These are phyloP conservation scores for Hyaloscypha bicolor DNA, from an alignment of 495 filamentous ascomycete species.

Conservation along the genomic window DNA sequence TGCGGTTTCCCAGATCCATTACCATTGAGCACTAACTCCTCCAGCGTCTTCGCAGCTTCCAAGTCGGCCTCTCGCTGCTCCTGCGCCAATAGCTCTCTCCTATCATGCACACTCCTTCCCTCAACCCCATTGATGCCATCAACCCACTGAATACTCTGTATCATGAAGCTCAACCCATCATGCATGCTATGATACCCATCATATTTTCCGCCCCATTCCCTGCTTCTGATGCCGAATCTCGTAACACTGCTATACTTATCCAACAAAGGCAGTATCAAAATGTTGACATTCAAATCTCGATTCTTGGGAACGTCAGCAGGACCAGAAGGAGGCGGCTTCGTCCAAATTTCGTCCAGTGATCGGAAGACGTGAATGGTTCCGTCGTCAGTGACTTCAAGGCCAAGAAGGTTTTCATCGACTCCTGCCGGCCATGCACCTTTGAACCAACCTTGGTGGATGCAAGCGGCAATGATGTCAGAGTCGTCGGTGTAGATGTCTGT, in stretches of 20 bases:
- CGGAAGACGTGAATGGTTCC: constrained; percentile 16
- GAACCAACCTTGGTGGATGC: constrained; percentile 92
- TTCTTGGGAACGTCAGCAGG: constrained; percentile 48
- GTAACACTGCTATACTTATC: constrained; percentile 74
- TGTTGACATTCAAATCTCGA: constrained; percentile 79
- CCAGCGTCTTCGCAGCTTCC: constrained; percentile 22
- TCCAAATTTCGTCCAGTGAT: constrained; percentile 21
- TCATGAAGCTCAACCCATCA: constrained; percentile 88
- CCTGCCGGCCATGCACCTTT: constrained; percentile 83
- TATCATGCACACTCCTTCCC: constrained; percentile 18
- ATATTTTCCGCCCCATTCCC: constrained; percentile 71
- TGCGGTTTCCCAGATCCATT: constrained; percentile 3
- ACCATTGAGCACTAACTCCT: constrained; percentile 15
- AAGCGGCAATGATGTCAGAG: constrained; percentile 88
- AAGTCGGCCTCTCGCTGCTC: constrained; percentile 25
- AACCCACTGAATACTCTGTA: constrained; percentile 77
- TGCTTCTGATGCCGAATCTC: constrained; percentile 76
- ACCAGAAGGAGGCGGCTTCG: constrained; percentile 29
- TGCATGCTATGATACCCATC: constrained; percentile 75
- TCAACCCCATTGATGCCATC: constrained; percentile 60
- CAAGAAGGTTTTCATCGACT: constrained; percentile 65
- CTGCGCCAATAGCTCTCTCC: constrained; percentile 23
- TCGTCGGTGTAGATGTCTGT: constrained; percentile 95
- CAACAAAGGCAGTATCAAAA: constrained; percentile 79
- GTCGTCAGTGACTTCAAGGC: constrained; percentile 43